A percentile compares a stretch with the other conserved stretches of the same genome.
Evolutionary conservation across 768 basidiomycete genomes (phyloP).

Genomic region (Gloeostereum incarnatum): DNA sequence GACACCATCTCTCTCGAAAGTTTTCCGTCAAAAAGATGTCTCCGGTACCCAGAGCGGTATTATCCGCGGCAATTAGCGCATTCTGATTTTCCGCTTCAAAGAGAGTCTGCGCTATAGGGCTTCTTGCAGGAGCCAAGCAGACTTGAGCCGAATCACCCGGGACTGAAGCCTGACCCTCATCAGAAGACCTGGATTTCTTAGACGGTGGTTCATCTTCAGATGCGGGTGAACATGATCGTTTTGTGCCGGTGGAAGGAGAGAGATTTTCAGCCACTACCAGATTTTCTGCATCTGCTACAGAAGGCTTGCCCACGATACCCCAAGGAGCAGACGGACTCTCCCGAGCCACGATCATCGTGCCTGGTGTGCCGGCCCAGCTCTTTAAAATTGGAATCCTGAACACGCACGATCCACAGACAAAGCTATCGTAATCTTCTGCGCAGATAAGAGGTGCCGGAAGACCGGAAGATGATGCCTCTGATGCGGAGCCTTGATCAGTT

Average conservation of each 20-base stretch:
- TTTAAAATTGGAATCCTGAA: constrained; percentile 38
- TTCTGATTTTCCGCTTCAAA: constrained; percentile 22
- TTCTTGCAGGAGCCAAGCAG: constrained; percentile 51
- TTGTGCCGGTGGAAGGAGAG: constrained; percentile 22
- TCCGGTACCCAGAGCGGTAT: constrained; percentile 39
- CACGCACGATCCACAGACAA: constrained; percentile 71
- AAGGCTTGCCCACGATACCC: constrained; percentile 30
- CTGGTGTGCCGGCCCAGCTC: constrained; percentile 60
- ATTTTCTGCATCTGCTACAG: constrained; percentile 12
- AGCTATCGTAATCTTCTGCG: constrained; percentile 63
- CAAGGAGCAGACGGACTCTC: constrained; percentile 35
- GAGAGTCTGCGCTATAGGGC: constrained; percentile 35
- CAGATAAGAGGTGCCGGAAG: constrained; percentile 62
- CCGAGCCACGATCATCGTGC: constrained; percentile 59
- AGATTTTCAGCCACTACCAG: constrained; percentile 16
- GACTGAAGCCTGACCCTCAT: constrained; percentile 18
- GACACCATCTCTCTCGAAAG: constrained; percentile 76
- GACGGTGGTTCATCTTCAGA: constrained; percentile 19
- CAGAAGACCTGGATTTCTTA: constrained; percentile 33
- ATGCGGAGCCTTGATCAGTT: constrained; percentile 17
- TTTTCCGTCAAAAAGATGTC: constrained; percentile 71
- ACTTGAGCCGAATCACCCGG: constrained; percentile 11
- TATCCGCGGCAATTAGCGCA: constrained; percentile 12
- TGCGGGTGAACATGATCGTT: constrained; percentile 31
- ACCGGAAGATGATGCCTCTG: constrained; percentile 53